Evolutionary conservation across 1,284 basidiomycete species (phyloP).

Genomic region (Hemileia vastatrix): DNA sequence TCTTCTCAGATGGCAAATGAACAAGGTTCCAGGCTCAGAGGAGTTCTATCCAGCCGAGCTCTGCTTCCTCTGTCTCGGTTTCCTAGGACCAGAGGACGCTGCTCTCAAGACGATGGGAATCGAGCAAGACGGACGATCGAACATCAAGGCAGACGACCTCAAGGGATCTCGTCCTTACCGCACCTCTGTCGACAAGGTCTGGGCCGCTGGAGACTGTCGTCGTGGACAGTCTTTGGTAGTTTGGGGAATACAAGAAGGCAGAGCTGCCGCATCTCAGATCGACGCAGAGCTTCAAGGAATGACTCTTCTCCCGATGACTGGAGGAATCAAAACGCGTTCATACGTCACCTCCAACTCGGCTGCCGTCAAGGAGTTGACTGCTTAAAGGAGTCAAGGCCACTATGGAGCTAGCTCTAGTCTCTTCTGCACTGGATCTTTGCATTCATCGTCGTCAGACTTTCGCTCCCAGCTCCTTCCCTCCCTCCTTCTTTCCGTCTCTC

Average conservation of each 20-base stretch:
- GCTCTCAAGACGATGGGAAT: slow-evolving; percentile 34
- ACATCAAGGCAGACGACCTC: slow-evolving; percentile 40
- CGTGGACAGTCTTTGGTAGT: slow-evolving; percentile 42
- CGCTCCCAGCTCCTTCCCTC: background rate
- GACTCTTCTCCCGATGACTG: slow-evolving; percentile 38
- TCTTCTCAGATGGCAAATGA: too few species aligned
- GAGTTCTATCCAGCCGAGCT: too few species aligned
- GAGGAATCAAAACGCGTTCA: slow-evolving; percentile 34
- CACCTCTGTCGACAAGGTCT: slow-evolving; percentile 38
- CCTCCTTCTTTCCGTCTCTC: too few species aligned
- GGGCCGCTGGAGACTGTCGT: slow-evolving; percentile 40
- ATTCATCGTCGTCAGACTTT: background rate
- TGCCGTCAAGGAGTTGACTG: background rate
- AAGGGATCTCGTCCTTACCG: slow-evolving; percentile 37
- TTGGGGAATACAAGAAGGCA: slow-evolving; percentile 40
- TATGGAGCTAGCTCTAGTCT: background rate
- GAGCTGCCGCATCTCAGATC: slow-evolving; percentile 35
- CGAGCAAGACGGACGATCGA: slow-evolving; percentile 39
- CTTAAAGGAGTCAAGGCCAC: background rate
- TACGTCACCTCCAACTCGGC: background rate
- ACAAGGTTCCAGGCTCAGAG: slow-evolving; percentile 39
- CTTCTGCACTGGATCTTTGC: background rate
- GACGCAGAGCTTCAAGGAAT: slow-evolving; percentile 36
- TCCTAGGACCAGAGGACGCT: slow-evolving; percentile 40
- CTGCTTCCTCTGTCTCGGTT: slow-evolving; percentile 41